Base-by-base conservation (phyloP, 306 rosid genomes). In the Corylus avellana region DNA sequence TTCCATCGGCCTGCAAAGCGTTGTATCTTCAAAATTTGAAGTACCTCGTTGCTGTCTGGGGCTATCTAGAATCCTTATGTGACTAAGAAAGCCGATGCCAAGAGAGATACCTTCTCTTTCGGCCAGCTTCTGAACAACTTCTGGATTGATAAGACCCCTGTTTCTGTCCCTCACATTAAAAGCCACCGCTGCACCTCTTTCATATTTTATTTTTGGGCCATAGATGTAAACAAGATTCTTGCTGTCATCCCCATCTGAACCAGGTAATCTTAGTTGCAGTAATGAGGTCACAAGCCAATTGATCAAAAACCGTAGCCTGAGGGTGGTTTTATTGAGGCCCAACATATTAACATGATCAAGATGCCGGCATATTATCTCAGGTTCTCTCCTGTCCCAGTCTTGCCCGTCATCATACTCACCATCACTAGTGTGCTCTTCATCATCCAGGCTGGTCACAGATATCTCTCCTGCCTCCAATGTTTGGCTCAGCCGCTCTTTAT, bases 111-210 rank as follows among this genome's bases (percentile, higher is more conserved):
- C 97, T 83, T 92, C 97, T 81, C 86, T 91, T 75, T 94, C 98
- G 66, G 98, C 98, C 59, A 94, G 89, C 90, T 91, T 92, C 84
- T 89, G 96, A 82, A 94, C 98, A 75, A 88, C 83, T 83, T 94
- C 98, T 57, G 98, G 98, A 75, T 82, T 85, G 83, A 94, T 89
- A 63, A 91, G 83, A 53, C 91, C 97, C 79, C 84, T 76, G 53
- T 81, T 89, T 83, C 85, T 79, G 82, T 90, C 95, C 80, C 93
- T 91, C 74, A 94, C 73, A 71, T 94, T 94, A 89, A 94, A 94
- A 72, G 98, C 98, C 70, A 94, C 93, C 25, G 98, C 95, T 22
- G 97, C 97, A 72, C 98, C 98, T 75, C 98, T 87, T 83, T 94
- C 98, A 32, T 94, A 94, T 83, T 94, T 94, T 67, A 94, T 92